These are phyloP conservation scores for Fusarium stilboides DNA, from an alignment of 2,329 filamentous ascomycete genomes.

Conservation along the genomic window DNA sequence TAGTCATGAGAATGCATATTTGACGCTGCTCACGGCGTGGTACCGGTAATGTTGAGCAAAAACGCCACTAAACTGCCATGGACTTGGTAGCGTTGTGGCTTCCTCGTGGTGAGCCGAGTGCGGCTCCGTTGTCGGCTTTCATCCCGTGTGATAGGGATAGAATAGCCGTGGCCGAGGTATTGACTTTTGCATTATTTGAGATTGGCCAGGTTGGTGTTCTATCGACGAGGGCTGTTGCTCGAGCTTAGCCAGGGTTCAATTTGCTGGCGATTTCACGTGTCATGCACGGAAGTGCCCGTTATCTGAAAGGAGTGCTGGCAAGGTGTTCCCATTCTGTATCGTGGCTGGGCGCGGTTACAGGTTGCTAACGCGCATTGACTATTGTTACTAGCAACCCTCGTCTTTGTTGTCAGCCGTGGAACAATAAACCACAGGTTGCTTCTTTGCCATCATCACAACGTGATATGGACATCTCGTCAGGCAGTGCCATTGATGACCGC, in stretches of 20 bases:
- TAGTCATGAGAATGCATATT: slow-evolving; percentile 26
- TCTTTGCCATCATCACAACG: not conserved
- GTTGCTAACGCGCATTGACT: slow-evolving; percentile 15
- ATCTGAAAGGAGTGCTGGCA: slow-evolving; percentile 24
- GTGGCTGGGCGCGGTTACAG: slow-evolving; percentile 22
- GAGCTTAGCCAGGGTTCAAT: slow-evolving; percentile 23
- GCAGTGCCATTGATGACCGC: not conserved
- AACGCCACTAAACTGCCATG: slow-evolving; percentile 17
- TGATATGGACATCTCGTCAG: not conserved
- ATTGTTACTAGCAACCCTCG: slow-evolving; percentile 9
- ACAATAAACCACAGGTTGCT: slow-evolving; percentile 7
- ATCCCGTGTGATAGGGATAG: slow-evolving; percentile 39
- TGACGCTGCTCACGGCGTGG: not conserved
- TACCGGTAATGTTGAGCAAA: not conserved
- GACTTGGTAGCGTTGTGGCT: slow-evolving; percentile 17
- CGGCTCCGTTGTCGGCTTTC: slow-evolving; percentile 31
- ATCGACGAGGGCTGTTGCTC: slow-evolving; percentile 33
- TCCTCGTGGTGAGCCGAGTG: slow-evolving; percentile 24
- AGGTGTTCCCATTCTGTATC: slow-evolving; percentile 24
- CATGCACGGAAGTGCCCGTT: slow-evolving; percentile 31
- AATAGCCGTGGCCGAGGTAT: slow-evolving; percentile 13
- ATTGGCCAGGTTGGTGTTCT: slow-evolving; percentile 27
- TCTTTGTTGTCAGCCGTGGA: not conserved
- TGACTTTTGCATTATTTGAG: slow-evolving; percentile 13
- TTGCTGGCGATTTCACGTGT: slow-evolving; percentile 27